These are phyloP conservation scores for Nakaseomyces delphensis DNA, from an alignment of 1,139 yeast genomes.

Conservation along the genomic window DNA sequence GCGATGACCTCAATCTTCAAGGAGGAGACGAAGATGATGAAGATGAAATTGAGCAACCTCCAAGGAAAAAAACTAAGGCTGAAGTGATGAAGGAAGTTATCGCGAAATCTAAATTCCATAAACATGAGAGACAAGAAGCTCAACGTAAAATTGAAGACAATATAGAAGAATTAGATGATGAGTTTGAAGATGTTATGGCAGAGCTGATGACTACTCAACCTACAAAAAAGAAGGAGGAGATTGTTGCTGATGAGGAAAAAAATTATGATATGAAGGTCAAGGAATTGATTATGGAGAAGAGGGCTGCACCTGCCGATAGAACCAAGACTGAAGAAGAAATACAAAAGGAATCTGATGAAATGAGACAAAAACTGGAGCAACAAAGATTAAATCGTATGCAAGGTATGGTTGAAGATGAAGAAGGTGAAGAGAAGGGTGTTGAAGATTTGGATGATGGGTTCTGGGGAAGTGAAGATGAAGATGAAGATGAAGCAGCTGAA, in stretches of 20 bases:
- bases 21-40: conserved; percentile 35
- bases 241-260: conserved; percentile 22
- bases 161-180: conserved; percentile 68
- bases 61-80: conserved; percentile 72
- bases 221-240: conserved; percentile 11
- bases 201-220: conserved; percentile 38
- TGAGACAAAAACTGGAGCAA: conserved; percentile 59
- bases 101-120: conserved; percentile 86
- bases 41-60: conserved; percentile 36
- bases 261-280: conserved; percentile 68
- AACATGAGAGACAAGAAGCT: conserved; percentile 76
- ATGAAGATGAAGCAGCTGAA: conserved; percentile 32
- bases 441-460: conserved; percentile 59
- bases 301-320: conserved; percentile 94
- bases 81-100: conserved; percentile 97
- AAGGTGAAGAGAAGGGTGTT: conserved; percentile 47
- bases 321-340: conserved; percentile 89
- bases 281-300: conserved; percentile 70
- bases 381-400: conserved; percentile 81
- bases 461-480: conserved; percentile 46
- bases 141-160: conserved; percentile 63
- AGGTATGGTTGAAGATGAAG: conserved; percentile 44
- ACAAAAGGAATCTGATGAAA: conserved; percentile 56
- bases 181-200: conserved; percentile 67
- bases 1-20: conserved; percentile 38